Conservation (phyloP, 768 basidiomycete species). For the Coprinopsis marcescibilis region DNA sequence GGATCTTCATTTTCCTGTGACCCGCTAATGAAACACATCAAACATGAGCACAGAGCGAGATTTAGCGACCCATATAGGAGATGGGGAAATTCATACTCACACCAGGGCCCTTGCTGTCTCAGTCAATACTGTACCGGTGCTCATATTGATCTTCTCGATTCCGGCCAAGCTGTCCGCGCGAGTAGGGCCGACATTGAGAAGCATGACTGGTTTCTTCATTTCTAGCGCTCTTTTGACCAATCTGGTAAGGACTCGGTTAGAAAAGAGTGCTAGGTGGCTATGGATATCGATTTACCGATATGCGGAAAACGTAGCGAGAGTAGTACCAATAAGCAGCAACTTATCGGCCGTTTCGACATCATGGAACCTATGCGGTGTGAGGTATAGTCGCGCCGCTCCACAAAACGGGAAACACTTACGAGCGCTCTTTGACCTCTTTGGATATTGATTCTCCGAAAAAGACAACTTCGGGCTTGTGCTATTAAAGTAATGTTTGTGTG, state of each 20-base stretch:
- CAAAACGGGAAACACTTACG: constrained; percentile 42
- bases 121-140: constrained; percentile 66
- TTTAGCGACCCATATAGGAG: too few relatives aligned
- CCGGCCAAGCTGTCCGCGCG: constrained; percentile 68
- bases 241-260: constrained; percentile 29
- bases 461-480: constrained; percentile 79
- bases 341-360: constrained; percentile 57
- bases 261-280: background rate
- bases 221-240: constrained; percentile 77
- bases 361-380: constrained; percentile 37
- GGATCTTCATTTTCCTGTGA: too few relatives aligned
- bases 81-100: constrained; percentile 36
- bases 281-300: constrained; percentile 54
- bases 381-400: background rate
- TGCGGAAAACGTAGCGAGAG: constrained; percentile 89
- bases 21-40: too few relatives aligned
- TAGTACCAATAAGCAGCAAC: constrained; percentile 81
- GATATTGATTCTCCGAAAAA: constrained; percentile 92
- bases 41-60: too few relatives aligned
- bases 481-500: background rate
- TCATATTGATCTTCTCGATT: constrained; percentile 75
- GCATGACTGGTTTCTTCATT: constrained; percentile 67
- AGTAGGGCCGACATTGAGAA: constrained; percentile 86
- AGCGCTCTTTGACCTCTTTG: constrained; percentile 54
- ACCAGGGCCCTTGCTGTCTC: constrained; percentile 55